Evolutionary conservation across 1,139 yeast species (phyloP), one percentile per base, ranked within the genome.

Genomic region (Geotrichum candidum): DNA sequence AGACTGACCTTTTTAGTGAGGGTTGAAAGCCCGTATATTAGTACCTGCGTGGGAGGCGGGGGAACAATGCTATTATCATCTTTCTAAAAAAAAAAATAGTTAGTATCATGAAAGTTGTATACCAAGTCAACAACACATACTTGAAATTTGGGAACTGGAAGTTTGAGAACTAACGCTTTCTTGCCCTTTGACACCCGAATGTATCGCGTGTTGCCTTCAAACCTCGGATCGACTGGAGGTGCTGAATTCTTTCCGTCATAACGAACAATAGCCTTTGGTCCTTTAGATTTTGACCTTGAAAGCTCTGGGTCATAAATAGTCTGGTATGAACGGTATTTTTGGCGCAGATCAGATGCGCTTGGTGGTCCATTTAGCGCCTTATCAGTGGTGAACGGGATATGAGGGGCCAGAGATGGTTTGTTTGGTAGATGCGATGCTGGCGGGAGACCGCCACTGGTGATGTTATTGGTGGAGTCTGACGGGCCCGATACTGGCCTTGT

Each of bases 41-140:
- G 82, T 48, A 91, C 73, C 68, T 88, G 90, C 3, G 84, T 78
- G 3, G 85, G 81, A 0, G 96, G 97, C 13, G 86, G 84, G 0
- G 87, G 86, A 0, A 96, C 96, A 29, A 90, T 73, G 0, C 96
- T 89, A 68, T 87, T 80, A 62, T 84, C 81, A 72, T 91, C 96
- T 58, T 68, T 69, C 53, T 54, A 18, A 18, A 18, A 18, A 18
- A 18, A 15, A 54, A 53, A 57, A 18, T 18, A 45, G 52, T 55
- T 33, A 41, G 53, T 56, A 5, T 11, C 22, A 41, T n/a, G 23
- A 15, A 2, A 22, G 33, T 13, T 29, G 11, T 23, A 35, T 5
- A 27, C 3, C 15, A 18, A 38, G 15, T 13, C 10, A 22, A 53
- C 15, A 6, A 23, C 13, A 54, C 63, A 35, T 58, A 61, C 65